Evolutionary conservation across 306 rosid genomes (phyloP).

Genomic region (Neltuma alba): DNA sequence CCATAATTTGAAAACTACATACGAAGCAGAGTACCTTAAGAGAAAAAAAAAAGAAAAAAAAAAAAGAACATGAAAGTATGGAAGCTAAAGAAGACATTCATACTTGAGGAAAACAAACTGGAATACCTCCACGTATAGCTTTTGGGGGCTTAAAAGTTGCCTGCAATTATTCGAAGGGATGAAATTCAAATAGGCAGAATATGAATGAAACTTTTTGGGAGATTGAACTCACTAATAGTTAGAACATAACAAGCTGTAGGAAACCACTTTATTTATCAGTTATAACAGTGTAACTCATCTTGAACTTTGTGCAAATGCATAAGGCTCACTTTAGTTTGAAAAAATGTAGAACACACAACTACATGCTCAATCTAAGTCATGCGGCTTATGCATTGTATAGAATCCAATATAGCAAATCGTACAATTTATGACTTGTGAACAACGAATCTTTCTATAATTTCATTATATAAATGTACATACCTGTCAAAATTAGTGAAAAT

Average conservation of each 20-base stretch:
- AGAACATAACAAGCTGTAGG: not conserved
- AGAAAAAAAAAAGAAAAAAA: conserved; percentile 14
- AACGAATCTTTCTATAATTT: not conserved
- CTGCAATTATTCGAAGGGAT: conserved; percentile 44
- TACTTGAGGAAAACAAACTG: conserved; percentile 84
- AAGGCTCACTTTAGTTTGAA: not conserved
- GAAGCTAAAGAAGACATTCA: conserved; percentile 36
- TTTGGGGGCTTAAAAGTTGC: conserved; percentile 70
- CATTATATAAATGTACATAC: not conserved
- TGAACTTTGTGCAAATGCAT: not conserved
- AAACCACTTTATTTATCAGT: not conserved
- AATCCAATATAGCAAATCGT: not conserved
- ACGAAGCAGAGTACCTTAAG: conserved; percentile 18
- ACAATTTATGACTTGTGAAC: not conserved
- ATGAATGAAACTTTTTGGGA: not conserved
- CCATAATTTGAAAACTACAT: conserved; percentile 71
- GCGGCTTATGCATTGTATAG: not conserved
- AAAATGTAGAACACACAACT: not conserved
- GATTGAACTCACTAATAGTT: not conserved
- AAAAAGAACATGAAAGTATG: conserved; percentile 6
- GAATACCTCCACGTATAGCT: conserved; percentile 85
- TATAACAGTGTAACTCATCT: not conserved
- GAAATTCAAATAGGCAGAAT: conserved; percentile 3
- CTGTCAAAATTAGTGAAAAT: not conserved
- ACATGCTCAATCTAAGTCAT: not conserved